These are phyloP conservation scores for Quercus alba DNA, from an alignment of 306 rosid species.

Conservation along the genomic window DNA sequence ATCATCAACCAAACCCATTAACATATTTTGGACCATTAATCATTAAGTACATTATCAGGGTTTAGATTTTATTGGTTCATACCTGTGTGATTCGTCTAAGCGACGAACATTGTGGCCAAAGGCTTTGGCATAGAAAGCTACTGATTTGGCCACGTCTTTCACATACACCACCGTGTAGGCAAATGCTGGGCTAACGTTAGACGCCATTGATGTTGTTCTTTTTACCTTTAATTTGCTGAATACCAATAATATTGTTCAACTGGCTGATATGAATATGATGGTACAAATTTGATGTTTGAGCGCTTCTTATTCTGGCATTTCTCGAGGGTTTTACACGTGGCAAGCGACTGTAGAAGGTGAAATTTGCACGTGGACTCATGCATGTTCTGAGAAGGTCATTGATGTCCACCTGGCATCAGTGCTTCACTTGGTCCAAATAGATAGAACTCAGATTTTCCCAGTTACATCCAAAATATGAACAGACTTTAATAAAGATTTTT, in stretches of 20 bases:
- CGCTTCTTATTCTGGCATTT: neutral
- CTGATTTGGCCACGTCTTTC: conserved; percentile 60
- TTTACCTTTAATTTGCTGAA: too few relatives aligned
- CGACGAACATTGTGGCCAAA: conserved; percentile 76
- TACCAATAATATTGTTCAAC: neutral
- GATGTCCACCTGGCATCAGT: conserved; percentile 8
- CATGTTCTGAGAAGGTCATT: neutral
- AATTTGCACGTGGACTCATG: conserved; percentile 28
- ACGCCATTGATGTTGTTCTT: conserved; percentile 29
- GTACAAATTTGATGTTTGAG: neutral
- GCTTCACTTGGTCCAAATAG: neutral
- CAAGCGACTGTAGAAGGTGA: neutral
- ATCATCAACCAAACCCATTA: neutral
- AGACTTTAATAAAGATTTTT: neutral
- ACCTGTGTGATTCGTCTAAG: conserved; percentile 71
- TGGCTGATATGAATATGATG: too few relatives aligned
- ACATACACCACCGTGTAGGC: conserved; percentile 72
- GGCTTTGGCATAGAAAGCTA: conserved; percentile 67
- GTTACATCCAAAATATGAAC: neutral
- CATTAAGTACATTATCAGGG: too few relatives aligned
- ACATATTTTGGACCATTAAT: neutral
- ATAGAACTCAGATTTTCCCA: neutral
- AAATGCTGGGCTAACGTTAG: conserved; percentile 46
- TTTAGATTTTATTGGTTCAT: too few relatives aligned
- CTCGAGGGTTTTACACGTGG: conserved; percentile 7